Evolutionary conservation across 2,329 filamentous ascomycete species (phyloP), one percentile per base, ranked within the genome.

Genomic region (Arthrobotrys sphaeroides): DNA sequence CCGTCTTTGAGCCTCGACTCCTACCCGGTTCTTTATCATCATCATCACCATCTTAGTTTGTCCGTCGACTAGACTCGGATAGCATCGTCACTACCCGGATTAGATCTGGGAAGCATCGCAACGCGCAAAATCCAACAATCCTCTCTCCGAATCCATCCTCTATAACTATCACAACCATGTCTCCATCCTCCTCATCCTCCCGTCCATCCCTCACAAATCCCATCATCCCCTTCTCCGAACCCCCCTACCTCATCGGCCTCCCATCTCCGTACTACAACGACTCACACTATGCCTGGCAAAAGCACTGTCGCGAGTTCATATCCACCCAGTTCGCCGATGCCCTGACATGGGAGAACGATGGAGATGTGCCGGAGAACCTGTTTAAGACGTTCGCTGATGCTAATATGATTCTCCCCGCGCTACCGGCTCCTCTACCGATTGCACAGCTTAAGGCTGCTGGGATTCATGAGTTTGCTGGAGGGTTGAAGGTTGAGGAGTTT

Each of bases 191-290:
- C 60, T 47, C 68, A 31, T 73, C 73, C 13, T 43, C 68, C 7
- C 55, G 74, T 33, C 49, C 68, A 51, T 61, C 70, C 0, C 57
- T 75, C 47, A 59, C 45, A 40, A 69, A 64, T 24, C 77, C 81
- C 65, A 79, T 84, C 2, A 81, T 91, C 24, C 91, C 91, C 59
- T 91, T 93, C 83, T 89, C 89, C 3, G 91, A 93, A 79, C 91
- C 91, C 0, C 87, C 90, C 0, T 93, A 90, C 83, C 85, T 93
- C 51, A 85, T 85, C 78, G 90, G 90, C 61, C 84, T 92, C 1
- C 91, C 90, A 0, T 91, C 89, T 0, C 88, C 90, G 10, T 91
- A 92, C 83, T 91, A 91, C 83, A 89, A 86, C 22, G 84, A 86
- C 2, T 88, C 88, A 2, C 90, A 93, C 80, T 84, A 84, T 12